Conservation (phyloP, 2,329 filamentous ascomycete genomes). For the Fusarium equiseti region DNA sequence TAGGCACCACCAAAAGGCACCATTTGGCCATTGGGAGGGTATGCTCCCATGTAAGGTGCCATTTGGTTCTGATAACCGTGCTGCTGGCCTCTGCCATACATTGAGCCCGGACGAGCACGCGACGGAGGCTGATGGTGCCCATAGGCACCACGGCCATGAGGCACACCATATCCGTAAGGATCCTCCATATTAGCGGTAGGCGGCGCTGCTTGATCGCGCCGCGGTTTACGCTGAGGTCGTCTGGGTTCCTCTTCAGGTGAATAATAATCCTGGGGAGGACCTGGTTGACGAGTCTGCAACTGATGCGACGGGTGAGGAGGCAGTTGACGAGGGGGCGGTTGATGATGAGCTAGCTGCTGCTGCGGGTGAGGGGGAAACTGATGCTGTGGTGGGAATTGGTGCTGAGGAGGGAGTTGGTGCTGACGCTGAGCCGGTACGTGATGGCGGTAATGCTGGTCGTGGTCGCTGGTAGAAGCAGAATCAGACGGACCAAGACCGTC, state of each 20-base stretch:
- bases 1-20: conserved; percentile 58
- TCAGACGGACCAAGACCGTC: conserved; percentile 69
- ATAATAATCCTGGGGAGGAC: conserved; percentile 50
- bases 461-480: conserved; percentile 62
- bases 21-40: conserved; percentile 58
- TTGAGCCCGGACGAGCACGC: conserved; percentile 27
- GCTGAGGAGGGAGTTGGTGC: conserved; percentile 50
- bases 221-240: conserved; percentile 40
- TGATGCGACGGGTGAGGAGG: conserved; percentile 48
- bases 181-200: conserved; percentile 73
- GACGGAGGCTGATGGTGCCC: conserved; percentile 36
- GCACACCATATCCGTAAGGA: conserved; percentile 68
- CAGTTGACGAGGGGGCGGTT: conserved; percentile 50
- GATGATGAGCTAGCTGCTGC: conserved; percentile 50
- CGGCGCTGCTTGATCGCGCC: conserved; percentile 38
- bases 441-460: conserved; percentile 45
- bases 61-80: conserved; percentile 62
- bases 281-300: conserved; percentile 55
- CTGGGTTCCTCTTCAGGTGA: conserved; percentile 43
- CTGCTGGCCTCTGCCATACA: conserved; percentile 52
- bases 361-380: conserved; percentile 53
- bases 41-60: conserved; percentile 56
- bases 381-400: conserved; percentile 49
- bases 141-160: conserved; percentile 56
- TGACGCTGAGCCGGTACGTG: conserved; percentile 49